Conservation (phyloP, 768 basidiomycete genomes). For the Lentinula sp. region DNA sequence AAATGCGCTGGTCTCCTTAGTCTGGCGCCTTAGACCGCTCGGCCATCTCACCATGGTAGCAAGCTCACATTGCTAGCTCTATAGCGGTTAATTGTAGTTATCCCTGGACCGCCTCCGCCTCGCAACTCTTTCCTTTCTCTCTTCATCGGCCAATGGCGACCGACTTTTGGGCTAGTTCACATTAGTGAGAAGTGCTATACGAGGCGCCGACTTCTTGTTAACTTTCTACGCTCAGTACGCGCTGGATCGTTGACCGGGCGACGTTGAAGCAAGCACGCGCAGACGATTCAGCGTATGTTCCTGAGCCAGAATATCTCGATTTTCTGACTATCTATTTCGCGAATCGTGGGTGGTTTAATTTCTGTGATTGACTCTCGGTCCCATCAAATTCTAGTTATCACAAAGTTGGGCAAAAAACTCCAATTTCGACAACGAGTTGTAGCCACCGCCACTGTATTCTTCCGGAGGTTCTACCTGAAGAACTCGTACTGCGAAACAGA, state of each 20-base stretch:
- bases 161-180: slow-evolving; percentile 90
- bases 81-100: too few relatives aligned
- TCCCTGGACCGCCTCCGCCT: background rate
- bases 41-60: slow-evolving; percentile 58
- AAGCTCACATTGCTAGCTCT: background rate
- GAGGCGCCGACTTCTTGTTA: background rate
- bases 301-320: slow-evolving; percentile 69
- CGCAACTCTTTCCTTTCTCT: background rate
- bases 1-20: slow-evolving; percentile 39
- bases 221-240: slow-evolving; percentile 48
- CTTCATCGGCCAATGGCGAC: slow-evolving; percentile 62
- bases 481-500: slow-evolving; percentile 96
- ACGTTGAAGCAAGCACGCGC: slow-evolving; percentile 67
- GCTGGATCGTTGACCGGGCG: slow-evolving; percentile 86
- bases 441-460: slow-evolving; percentile 92
- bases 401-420: slow-evolving; percentile 81
- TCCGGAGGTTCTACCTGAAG: slow-evolving; percentile 95
- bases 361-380: background rate
- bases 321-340: slow-evolving; percentile 88
- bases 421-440: slow-evolving; percentile 83
- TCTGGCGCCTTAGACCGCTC: slow-evolving; percentile 90
- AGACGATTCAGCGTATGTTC: slow-evolving; percentile 75
- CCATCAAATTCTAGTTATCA: slow-evolving; percentile 50
- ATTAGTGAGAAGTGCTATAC: slow-evolving; percentile 50
- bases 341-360: slow-evolving; percentile 46